Percentiles rank a stretch among this genome's conserved stretches.
These are phyloP conservation scores for Hypoxylon sp. DNA, from an alignment of 2,329 filamentous ascomycete genomes.

Conservation along the genomic window DNA sequence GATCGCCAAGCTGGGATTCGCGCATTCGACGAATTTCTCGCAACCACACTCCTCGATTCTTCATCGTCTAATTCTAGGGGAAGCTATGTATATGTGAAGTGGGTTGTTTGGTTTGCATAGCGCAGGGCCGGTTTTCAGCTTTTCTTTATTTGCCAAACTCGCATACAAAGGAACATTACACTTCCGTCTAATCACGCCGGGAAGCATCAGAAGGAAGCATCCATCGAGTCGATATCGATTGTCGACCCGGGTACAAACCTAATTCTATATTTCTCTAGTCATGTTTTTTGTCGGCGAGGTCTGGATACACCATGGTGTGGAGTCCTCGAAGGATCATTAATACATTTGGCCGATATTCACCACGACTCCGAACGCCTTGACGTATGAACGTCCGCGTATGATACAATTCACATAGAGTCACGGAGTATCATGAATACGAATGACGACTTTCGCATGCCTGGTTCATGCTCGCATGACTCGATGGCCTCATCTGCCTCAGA, in stretches of 20 bases:
- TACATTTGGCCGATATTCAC: conserved; percentile 29
- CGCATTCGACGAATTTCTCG: conserved; percentile 1
- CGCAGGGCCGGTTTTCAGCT: conserved; percentile 54
- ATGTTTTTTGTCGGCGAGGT: conserved; percentile 16
- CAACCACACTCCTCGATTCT: conserved; percentile 14
- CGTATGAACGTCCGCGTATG: conserved; percentile 43
- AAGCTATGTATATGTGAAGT: conserved; percentile 54
- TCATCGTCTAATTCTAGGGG: conserved; percentile 17
- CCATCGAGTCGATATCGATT: conserved; percentile 29
- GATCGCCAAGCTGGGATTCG: background rate
- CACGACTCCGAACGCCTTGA: conserved; percentile 36
- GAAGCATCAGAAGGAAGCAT: conserved; percentile 18
- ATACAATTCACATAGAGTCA: conserved; percentile 51
- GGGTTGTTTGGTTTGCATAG: conserved; percentile 59
- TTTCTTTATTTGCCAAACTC: conserved; percentile 36
- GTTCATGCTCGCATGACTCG: conserved; percentile 39
- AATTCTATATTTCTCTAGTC: conserved; percentile 28
- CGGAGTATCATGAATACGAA: conserved; percentile 53
- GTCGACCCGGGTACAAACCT: conserved; percentile 20
- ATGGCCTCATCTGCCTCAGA: conserved; percentile 24
- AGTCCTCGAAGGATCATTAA: conserved; percentile 35
- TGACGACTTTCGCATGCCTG: conserved; percentile 48
- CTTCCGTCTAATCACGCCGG: conserved; percentile 48
- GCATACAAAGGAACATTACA: conserved; percentile 33
- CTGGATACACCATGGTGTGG: conserved; percentile 48